Conservation (phyloP, 805 yeast species). For the Starmerella floris region DNA sequence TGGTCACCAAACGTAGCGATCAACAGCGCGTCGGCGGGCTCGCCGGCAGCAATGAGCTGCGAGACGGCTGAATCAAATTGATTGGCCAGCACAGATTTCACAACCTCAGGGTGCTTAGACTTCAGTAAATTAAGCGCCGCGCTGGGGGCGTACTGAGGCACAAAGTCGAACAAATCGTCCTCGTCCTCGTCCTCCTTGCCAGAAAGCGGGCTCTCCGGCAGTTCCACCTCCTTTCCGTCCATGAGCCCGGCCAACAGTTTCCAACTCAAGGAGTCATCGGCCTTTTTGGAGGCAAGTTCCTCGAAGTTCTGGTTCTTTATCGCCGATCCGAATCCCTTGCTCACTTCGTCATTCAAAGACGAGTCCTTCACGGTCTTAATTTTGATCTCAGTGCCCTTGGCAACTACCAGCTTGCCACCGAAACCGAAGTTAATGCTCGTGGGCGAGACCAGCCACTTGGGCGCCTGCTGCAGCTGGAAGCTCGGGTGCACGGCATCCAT, state of each 20-base stretch:
- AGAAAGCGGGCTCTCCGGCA: constrained; percentile 14
- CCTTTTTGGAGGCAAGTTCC: constrained; percentile 27
- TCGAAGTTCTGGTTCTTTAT: constrained; percentile 29
- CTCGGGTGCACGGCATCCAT: constrained; percentile 41
- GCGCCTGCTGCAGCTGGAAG: constrained; percentile 65
- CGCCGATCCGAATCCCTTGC: constrained; percentile 39
- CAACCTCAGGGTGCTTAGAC: constrained; percentile 26
- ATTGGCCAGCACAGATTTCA: constrained; percentile 44
- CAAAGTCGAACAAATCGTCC: constrained; percentile 32
- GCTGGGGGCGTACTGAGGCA: constrained; percentile 24
- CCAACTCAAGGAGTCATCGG: constrained; percentile 19
- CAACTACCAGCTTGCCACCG: constrained; percentile 73
- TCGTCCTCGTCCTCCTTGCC: constrained; percentile 20
- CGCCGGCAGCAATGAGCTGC: constrained; percentile 46
- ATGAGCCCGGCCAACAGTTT: constrained; percentile 23
- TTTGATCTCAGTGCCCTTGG: constrained; percentile 28
- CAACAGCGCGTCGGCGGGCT: constrained; percentile 65
- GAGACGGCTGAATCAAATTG: constrained; percentile 56
- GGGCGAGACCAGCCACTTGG: constrained; percentile 72
- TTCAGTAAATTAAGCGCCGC: constrained; percentile 26
- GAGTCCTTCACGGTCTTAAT: constrained; percentile 30
- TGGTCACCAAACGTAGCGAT: constrained; percentile 41
- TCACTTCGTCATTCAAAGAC: constrained; percentile 16
- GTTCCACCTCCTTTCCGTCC: constrained; percentile 11
- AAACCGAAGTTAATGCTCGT: constrained; percentile 74